Conservation (phyloP, 2,329 filamentous ascomycete species). For the Gliomastix tumulicola region DNA sequence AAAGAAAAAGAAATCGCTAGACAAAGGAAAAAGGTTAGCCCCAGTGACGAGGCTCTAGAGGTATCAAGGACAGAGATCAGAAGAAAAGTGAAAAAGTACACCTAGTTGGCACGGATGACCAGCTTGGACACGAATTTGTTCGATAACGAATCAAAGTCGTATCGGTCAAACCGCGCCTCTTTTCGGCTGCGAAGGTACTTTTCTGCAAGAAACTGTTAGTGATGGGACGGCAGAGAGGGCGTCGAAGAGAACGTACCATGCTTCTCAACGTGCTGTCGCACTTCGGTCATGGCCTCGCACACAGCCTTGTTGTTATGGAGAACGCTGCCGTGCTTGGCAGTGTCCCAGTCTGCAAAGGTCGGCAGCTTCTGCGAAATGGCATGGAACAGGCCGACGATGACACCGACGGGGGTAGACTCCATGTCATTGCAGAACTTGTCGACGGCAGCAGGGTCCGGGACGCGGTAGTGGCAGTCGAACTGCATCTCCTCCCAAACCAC, state of each 20-base stretch:
- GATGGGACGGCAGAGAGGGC: background rate
- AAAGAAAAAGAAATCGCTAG: background rate
- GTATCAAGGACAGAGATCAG: constrained; percentile 9
- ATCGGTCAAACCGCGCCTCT: constrained; percentile 77
- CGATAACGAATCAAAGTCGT: constrained; percentile 89
- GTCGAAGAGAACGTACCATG: constrained; percentile 61
- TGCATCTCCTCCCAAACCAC: constrained; percentile 99
- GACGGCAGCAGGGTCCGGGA: constrained; percentile 75
- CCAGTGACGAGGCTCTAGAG: background rate
- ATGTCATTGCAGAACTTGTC: constrained; percentile 96
- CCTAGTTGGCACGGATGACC: constrained; percentile 89
- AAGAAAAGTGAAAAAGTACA: no score
- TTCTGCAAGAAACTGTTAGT: constrained; percentile 50
- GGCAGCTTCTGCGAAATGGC: constrained; percentile 97
- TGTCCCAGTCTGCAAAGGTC: constrained; percentile 90
- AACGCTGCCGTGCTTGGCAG: constrained; percentile 80
- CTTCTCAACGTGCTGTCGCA: constrained; percentile 84
- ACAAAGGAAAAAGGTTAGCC: background rate
- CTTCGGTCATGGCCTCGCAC: constrained; percentile 94
- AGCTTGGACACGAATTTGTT: constrained; percentile 97
- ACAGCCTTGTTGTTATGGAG: constrained; percentile 88
- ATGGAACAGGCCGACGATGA: constrained; percentile 94
- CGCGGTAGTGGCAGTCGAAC: constrained; percentile 94
- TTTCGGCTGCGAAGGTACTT: constrained; percentile 75
- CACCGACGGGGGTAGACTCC: constrained; percentile 91